These are phyloP conservation scores for Chaetomium fimeti DNA, from an alignment of 495 filamentous ascomycete genomes.

Conservation along the genomic window DNA sequence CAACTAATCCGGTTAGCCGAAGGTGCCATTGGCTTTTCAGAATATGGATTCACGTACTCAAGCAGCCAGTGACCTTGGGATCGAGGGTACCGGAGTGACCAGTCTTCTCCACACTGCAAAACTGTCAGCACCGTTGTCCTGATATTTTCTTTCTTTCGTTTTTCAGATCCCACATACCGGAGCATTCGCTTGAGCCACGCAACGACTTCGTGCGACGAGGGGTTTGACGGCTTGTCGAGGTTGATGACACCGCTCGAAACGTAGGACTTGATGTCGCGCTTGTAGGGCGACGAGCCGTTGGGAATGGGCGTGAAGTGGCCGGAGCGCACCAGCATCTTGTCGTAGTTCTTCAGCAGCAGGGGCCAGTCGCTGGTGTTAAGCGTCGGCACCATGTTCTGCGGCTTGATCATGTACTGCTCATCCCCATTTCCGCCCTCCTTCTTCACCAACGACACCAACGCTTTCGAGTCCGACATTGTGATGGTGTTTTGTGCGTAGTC, in stretches of 20 bases:
- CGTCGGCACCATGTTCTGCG: constrained; percentile 66
- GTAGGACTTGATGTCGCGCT: constrained; percentile 92
- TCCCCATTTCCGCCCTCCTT: constrained; percentile 55
- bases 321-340: constrained; percentile 78
- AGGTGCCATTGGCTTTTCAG: not conserved
- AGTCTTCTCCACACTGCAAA: constrained; percentile 82
- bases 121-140: constrained; percentile 29
- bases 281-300: constrained; percentile 77
- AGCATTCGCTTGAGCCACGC: constrained; percentile 98
- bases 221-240: constrained; percentile 92
- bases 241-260: constrained; percentile 97
- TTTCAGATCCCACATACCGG: constrained; percentile 53
- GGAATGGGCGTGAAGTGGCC: constrained; percentile 94
- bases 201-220: constrained; percentile 96
- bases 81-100: constrained; percentile 97
- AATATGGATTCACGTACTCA: constrained; percentile 49
- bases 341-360: constrained; percentile 88
- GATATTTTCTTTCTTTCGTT: not conserved
- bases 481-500: constrained; percentile 6
- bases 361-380: constrained; percentile 82
- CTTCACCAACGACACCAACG: constrained; percentile 30
- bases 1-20: constrained; percentile 44
- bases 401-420: constrained; percentile 83
- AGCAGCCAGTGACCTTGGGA: constrained; percentile 75
- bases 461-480: constrained; percentile 23